Evolutionary conservation across 441 rosid genomes (phyloP), one percentile per base, ranked within the genome.

Genomic region (Kokia cookei): DNA sequence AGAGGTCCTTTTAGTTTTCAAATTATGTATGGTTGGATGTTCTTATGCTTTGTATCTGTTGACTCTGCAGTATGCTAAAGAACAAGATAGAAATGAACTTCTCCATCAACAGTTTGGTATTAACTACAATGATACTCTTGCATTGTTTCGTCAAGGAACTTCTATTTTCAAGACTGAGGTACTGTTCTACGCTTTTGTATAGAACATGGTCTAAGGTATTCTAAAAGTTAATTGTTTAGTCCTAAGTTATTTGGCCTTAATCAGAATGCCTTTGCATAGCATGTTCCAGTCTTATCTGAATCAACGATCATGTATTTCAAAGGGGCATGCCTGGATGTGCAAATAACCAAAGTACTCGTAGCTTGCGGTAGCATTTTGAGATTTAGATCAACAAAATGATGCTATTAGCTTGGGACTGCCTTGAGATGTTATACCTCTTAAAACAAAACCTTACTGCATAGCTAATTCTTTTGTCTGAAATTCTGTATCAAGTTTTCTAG

Each of bases 91-190:
- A 83, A 89, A 95, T 80, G 99, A 95, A 78, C 85, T 95, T 69
- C 97, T 95, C 51, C 90, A 81, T 83, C 96, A 83, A 78, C 84
- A 81, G 29, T 94, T 94, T 79, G 92, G 89, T 45, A 78, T 95
- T 78, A 95, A 91, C 78, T 95, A 93, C 82, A 93, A 88, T 70
- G 84, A 80, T 19, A 82, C 86, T 73, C 92, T 88, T 76, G 87
- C 80, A 69, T 77, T 91, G 81, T 90, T 88, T 80, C 98, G 98
- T 73, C 98, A 90, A 82, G 99, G 99, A 75, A 88, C 98, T 27
- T 90, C 93, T 78, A 74, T 85, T 74, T 82, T 88, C 83, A 91
- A 78, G 91, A 84, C 65, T 4, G 78, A 91, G 98, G 99, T 95
- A 43, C 78, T 54, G 50, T 65, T 79, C 71, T 47, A 53, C 35